Evolutionary conservation across 441 rosid genomes (phyloP), one percentile per base, ranked within the genome.

Genomic region (Breynia disticha): DNA sequence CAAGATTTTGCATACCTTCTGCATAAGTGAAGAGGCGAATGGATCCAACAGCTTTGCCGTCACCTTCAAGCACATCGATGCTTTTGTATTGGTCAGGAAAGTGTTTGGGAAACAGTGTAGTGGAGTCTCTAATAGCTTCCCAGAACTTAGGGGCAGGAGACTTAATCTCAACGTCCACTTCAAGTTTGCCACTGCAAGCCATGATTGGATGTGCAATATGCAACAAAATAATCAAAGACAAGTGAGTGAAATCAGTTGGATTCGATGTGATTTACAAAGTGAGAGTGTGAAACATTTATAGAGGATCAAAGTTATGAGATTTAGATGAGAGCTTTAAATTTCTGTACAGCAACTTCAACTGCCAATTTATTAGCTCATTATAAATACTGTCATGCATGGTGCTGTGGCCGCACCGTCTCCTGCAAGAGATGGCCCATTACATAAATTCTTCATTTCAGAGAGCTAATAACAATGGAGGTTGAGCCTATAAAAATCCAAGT

Each of bases 61-160:
- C 96, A 11, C 97, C 96, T 50, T 83, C 74, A 0, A 84, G 81
- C n/a, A 87, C 83, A 66, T 81, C 69, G 63, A 90, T 87, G 75
- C 71, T 67, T 79, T 81, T 80, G 79, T 83, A 87, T 59, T 85
- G 83, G 15, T 85, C 69, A 62, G 98, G 84, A 59, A 87, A 80
- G 54, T 66, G 69, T 67, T 69, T 78, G 28, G 96, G 93, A 55
- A 85, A 81, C 45, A 81, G 72, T 20, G 59, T 59, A 62, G 82
- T 60, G 16, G 90, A 81, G 56, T 87, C 82, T 19, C 86, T 80
- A n/a, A 90, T 65, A 54, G 56, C 63, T 45, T 14, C 62, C 95
- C 90, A 87, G 66, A 83, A 78, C 66, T 80, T 80, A 10, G 76
- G 81, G 8, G 93, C 71, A 0, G 72, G 46, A 50, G 88, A 84